Conservation (phyloP, 2,329 filamentous ascomycete species). For the Thelonectria discophora region DNA sequence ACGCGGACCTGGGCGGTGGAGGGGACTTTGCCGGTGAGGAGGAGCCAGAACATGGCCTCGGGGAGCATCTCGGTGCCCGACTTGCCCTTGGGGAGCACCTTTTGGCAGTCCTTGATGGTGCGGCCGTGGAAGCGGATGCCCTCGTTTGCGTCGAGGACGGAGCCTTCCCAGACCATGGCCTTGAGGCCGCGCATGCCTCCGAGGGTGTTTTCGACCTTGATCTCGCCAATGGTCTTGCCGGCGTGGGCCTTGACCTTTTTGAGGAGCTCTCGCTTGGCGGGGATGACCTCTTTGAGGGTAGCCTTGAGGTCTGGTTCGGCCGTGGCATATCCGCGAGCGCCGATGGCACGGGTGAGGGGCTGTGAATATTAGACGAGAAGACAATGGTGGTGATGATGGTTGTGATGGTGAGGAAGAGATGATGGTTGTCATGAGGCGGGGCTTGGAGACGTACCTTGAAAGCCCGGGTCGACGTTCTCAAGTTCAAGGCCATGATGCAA, state of each 20-base stretch:
- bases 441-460: conserved; percentile 67
- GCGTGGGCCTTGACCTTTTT: conserved; percentile 91
- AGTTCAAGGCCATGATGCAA: conserved; percentile 68
- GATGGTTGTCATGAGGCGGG: conserved; percentile 1
- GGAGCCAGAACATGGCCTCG: conserved; percentile 99
- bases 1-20: conserved; percentile 81
- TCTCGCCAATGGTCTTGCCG: conserved; percentile 85
- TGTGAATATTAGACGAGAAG: too few relatives aligned
- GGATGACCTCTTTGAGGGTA: conserved; percentile 83
- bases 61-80: conserved; percentile 96
- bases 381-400: too few relatives aligned
- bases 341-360: conserved; percentile 46
- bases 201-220: conserved; percentile 93
- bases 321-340: conserved; percentile 71
- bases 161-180: conserved; percentile 99
- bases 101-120: conserved; percentile 98
- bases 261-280: conserved; percentile 90
- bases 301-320: conserved; percentile 90
- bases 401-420: too few relatives aligned
- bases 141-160: conserved; percentile 94
- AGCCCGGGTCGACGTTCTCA: conserved; percentile 69
- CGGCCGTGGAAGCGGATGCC: conserved; percentile 98
- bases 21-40: conserved; percentile 92
- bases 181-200: conserved; percentile 98
- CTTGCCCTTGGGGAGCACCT: conserved; percentile 89